Evolutionary conservation across 345 rosid species (phyloP).

Genomic region (Microthlaspi erraticum): DNA sequence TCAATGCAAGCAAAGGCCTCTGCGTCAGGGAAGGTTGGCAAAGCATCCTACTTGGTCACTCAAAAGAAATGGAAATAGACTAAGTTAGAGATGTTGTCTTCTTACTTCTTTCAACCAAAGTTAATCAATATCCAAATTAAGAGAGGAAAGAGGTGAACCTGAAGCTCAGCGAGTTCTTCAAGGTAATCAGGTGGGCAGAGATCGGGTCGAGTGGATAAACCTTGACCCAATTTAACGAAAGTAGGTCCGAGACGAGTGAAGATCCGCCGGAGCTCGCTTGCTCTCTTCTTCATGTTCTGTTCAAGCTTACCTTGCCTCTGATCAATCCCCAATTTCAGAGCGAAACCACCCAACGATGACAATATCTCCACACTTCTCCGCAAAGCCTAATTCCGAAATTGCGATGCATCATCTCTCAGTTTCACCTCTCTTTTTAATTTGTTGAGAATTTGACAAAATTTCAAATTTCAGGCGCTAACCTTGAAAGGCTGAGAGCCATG

Average conservation of each 20-base stretch:
- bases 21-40: slow-evolving; percentile 95
- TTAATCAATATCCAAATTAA: neutral
- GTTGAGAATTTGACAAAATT: no score
- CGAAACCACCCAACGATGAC: slow-evolving; percentile 71
- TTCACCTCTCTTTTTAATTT: neutral
- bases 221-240: slow-evolving; percentile 97
- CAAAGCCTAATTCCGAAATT: slow-evolving; percentile 54
- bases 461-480: no score
- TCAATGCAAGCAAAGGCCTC: slow-evolving; percentile 93
- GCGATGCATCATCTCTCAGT: slow-evolving; percentile 16
- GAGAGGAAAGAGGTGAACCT: slow-evolving; percentile 55
- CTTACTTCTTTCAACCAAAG: neutral
- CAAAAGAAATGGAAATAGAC: slow-evolving; percentile 8
- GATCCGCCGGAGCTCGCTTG: slow-evolving; percentile 61
- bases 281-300: slow-evolving; percentile 75
- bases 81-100: slow-evolving; percentile 27
- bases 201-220: slow-evolving; percentile 94
- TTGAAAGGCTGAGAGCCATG: slow-evolving; percentile 78
- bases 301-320: slow-evolving; percentile 66
- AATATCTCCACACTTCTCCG: slow-evolving; percentile 77
- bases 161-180: slow-evolving; percentile 88
- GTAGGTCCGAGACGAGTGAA: slow-evolving; percentile 93
- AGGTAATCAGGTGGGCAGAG: slow-evolving; percentile 94
- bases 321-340: slow-evolving; percentile 65
- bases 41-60: slow-evolving; percentile 68